Evolutionary conservation across 768 basidiomycete genomes (phyloP), one percentile per base, ranked within the genome.

Genomic region (Russula sp.): DNA sequence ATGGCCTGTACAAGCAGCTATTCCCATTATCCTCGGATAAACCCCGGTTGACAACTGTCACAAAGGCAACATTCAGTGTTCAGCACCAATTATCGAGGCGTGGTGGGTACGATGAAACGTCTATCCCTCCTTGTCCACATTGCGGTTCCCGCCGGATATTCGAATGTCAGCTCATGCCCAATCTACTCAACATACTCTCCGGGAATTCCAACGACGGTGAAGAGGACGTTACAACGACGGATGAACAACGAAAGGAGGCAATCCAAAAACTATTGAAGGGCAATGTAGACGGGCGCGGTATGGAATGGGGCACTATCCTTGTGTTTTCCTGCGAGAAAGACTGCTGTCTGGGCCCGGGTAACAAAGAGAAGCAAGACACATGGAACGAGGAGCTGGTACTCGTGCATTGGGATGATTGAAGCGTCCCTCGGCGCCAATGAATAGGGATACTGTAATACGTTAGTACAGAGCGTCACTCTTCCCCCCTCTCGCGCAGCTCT

Each of bases 241-340:
- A 91, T 50, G 88, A 85, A 69, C 86, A 91, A 72, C 77, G 90
- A 69, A 79, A 83, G 66, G 81, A 81, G 67, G 82, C 81, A 52
- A 77, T 93, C 9, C 80, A 85, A 69, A 73, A 76, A 44, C 77
- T 76, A 27, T 71, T 91, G 64, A 83, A 84, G 68, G 78, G 77
- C 37, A 75, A 75, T 18, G 20, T 53, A 1, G 82, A 77, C 14
- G 77, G 79, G 56, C 75, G 77, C 47, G 88, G 87, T 0, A 94
- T 98, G 91, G 93, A 95, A 62, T 98, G 94, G 93, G 96, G 96
- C 0, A 95, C 90, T 1, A 86, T 88, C 61, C 78, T 96, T 77
- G 79, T 98, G 10, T 96, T 94, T 75, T 89, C 89, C 1, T 98
- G 96, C 70, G 81, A 82, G 69, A 80, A 80, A 51, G 91, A 96